Evolutionary conservation across 2,329 filamentous ascomycete species (phyloP).

Genomic region (Trichoderma harzianum): DNA sequence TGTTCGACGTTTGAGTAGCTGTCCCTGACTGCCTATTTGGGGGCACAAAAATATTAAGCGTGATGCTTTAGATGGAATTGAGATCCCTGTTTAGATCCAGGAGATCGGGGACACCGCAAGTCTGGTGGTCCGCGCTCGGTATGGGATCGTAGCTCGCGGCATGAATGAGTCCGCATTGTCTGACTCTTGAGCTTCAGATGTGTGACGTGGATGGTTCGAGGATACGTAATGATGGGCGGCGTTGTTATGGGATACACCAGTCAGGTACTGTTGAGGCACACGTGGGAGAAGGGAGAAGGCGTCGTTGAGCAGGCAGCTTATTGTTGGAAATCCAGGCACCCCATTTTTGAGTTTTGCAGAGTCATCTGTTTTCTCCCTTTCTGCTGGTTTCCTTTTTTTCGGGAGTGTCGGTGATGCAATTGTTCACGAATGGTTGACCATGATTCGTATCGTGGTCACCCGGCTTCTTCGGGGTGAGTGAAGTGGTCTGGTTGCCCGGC

Average conservation of each 20-base stretch:
- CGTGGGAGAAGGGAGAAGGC: conserved; percentile 1
- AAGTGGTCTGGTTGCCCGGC: neutral
- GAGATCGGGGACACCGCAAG: conserved; percentile 10
- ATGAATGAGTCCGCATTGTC: neutral
- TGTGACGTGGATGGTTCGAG: conserved; percentile 3
- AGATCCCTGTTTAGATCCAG: conserved; percentile 7
- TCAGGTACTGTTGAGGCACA: neutral
- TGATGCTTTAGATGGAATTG: neutral
- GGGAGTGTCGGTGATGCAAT: neutral
- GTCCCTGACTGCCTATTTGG: conserved; percentile 1
- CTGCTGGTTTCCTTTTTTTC: neutral
- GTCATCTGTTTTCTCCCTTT: neutral
- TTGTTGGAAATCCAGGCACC: neutral
- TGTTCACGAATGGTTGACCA: neutral
- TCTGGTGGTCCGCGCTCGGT: neutral
- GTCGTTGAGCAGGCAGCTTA: neutral
- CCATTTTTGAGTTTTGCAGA: neutral
- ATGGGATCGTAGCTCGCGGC: neutral
- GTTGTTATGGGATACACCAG: neutral
- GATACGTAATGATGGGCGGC: conserved; percentile 3
- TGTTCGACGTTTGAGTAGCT: neutral
- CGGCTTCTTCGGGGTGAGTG: neutral
- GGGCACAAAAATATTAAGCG: neutral
- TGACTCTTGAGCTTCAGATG: neutral
- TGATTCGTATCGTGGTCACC: neutral